Evolutionary conservation across 805 yeast genomes (phyloP), one percentile per base, ranked within the genome.

Genomic region (Blastobotrys terrestris): DNA sequence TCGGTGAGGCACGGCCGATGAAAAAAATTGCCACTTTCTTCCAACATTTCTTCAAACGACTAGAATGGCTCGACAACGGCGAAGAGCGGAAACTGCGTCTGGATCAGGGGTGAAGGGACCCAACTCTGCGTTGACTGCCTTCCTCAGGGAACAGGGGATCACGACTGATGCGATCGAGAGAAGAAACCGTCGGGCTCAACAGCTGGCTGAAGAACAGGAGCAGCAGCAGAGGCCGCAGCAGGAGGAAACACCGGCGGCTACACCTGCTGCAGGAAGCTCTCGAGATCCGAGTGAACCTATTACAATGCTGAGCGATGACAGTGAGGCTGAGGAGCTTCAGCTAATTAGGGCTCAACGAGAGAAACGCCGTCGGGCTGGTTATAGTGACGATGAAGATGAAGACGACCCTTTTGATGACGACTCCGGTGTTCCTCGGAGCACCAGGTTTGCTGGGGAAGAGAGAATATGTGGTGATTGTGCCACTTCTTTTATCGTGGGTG

Each of bases 121-220:
- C 7, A 88, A 87, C 71, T 85, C 95, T 59, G 97, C 97, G 0
- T 73, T 91, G 59, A 91, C 97, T 0, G 94, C 87, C 67, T 91
- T 91, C 63, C 75, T 91, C 55, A 75, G 90, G 48, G 88, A 85
- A 53, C 95, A 90, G 67, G 97, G 97, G 39, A 91, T 91, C 69
- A 85, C 74, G 63, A 26, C 35, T 26, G 49, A 39, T 35, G 89
- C 96, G 0, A 89, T 83, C 53, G 82, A 80, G 43, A 89, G 89
- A 64, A 75, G 90, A 63, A 71, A 56, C 6, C 52, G 68, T 16
- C 55, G 53, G 40, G 55, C 48, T 7, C 50, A 40, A 44, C 56
- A 53, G 22, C 44, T 56, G 48, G 67, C 68, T 31, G 66, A 66
- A 13, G 62, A 59, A 39, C 52, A 60, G 15, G 53, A 51, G 5